Evolutionary conservation across 2,329 filamentous ascomycete genomes (phyloP), one percentile per base, ranked within the genome.

Genomic region (Leptographium galeiforme): DNA sequence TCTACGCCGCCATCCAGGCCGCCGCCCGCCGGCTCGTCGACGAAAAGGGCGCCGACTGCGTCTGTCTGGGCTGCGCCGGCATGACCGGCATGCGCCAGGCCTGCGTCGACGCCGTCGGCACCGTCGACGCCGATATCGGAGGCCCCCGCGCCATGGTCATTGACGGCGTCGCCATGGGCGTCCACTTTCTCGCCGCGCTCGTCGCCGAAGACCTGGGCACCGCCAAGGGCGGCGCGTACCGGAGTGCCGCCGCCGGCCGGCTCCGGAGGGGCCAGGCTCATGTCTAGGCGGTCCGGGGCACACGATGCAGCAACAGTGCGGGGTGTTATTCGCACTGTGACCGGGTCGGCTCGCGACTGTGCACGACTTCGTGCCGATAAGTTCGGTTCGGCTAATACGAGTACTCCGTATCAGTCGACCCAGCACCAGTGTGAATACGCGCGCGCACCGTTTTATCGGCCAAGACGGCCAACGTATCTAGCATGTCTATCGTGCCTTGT

Each of bases 161-260:
- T 32, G 75, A 78, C 63, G 73, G 74, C 0, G 75, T 78, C 1
- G 67, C 70, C 32, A 68, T 71, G 10, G 72, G 72, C 0, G 67
- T 74, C 18, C 72, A 75, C 38, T 66, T 74, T 55, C 58, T 75
- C 18, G 64, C 67, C 6, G 71, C 68, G 1, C 57, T 75, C 32
- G 71, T 72, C n/a, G 65, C 70, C 51, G 67, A 73, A 64, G 67
- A 70, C 30, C 61, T 71, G 59, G 62, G 64, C 58, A 75, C 51
- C n/a, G 45, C 51, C 25, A 53, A 53, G 30, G 51, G 25, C 2
- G 45, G 45, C 5, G 38, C 19, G 0, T 53, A 48, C 38, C 25
- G 45, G 18, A 48, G 38, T 18, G 38, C 51, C 6, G 51, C 51
- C 14, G 36, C 46, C 7, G 44, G 46, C 1, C 45, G 51, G 32